These are phyloP conservation scores for Penicillium samsonianum DNA, from an alignment of 495 filamentous ascomycete species.

Conservation along the genomic window DNA sequence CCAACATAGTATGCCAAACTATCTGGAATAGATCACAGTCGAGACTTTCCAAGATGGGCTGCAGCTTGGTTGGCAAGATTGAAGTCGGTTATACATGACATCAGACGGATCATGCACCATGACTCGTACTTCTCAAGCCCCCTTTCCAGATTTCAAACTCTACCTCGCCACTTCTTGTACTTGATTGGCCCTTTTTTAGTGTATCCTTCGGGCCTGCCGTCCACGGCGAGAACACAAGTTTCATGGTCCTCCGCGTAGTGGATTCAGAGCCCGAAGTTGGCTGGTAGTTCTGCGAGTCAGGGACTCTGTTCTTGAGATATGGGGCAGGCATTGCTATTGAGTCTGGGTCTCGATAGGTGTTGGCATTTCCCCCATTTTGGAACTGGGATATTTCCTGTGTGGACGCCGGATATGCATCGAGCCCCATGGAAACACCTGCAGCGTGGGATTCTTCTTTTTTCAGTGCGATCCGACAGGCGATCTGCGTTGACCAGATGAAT, in stretches of 20 bases:
- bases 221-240: slow-evolving; percentile 79
- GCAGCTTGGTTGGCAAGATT: neutral
- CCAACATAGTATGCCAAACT: neutral
- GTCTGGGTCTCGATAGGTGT: neutral
- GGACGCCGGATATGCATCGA: slow-evolving; percentile 6
- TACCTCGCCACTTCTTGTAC: slow-evolving; percentile 31
- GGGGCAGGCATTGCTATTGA: slow-evolving; percentile 9
- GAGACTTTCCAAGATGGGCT: neutral
- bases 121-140: slow-evolving; percentile 35
- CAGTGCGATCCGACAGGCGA: slow-evolving; percentile 77
- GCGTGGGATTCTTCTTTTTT: slow-evolving; percentile 52
- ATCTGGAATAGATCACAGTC: neutral
- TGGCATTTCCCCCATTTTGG: neutral
- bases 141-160: slow-evolving; percentile 56
- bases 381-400: slow-evolving; percentile 3
- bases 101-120: slow-evolving; percentile 10
- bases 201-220: slow-evolving; percentile 31
- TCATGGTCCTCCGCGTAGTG: slow-evolving; percentile 60
- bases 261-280: slow-evolving; percentile 23
- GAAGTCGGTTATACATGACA: neutral
- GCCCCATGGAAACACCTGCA: neutral
- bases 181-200: slow-evolving; percentile 1
- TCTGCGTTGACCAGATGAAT: slow-evolving; percentile 86
- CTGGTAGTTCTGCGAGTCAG: slow-evolving; percentile 2
- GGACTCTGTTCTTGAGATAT: neutral